phyloP scores from a whole-genome alignment of 805 yeast genomes.

The Candida nemodendra region DNA sequence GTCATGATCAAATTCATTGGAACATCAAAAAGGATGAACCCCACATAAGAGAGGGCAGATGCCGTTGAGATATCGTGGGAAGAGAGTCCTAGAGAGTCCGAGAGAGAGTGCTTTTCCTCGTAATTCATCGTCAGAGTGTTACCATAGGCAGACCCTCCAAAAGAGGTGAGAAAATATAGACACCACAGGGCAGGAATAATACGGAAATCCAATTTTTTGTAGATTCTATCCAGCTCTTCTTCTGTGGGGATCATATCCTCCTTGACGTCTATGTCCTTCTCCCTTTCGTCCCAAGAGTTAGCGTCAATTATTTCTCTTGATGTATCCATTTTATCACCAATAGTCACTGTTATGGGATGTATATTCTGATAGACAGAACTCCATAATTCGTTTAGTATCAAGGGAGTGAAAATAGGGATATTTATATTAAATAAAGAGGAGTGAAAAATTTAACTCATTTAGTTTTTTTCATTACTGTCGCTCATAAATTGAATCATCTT shows the following conservation, averaged over 20 bases:
- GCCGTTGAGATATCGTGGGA: conserved; percentile 67
- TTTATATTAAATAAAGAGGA: background rate
- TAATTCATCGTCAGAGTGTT: conserved; percentile 77
- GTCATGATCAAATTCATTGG: conserved; percentile 90
- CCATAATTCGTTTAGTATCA: no score
- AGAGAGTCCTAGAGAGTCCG: conserved; percentile 48
- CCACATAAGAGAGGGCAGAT: conserved; percentile 78
- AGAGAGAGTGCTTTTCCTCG: conserved; percentile 58
- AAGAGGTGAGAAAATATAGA: conserved; percentile 73
- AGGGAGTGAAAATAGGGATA: background rate
- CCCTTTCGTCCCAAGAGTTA: no score
- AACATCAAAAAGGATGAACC: conserved; percentile 78
- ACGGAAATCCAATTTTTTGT: conserved; percentile 62
- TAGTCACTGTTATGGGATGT: no score
- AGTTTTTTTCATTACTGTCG: conserved; percentile 4
- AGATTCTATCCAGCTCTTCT: conserved; percentile 48
- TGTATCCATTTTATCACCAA: no score
- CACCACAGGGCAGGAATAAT: conserved; percentile 84
- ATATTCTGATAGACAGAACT: no score
- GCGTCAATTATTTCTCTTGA: no score
- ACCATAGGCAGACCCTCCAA: conserved; percentile 76
- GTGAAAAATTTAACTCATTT: background rate
- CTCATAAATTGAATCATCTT: conserved; percentile 13
- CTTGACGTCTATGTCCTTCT: no score
- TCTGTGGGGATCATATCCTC: conserved; percentile 15